phyloP scores from a whole-genome alignment of 371 early-diverging fungal species.

The Mucor irregularis region DNA sequence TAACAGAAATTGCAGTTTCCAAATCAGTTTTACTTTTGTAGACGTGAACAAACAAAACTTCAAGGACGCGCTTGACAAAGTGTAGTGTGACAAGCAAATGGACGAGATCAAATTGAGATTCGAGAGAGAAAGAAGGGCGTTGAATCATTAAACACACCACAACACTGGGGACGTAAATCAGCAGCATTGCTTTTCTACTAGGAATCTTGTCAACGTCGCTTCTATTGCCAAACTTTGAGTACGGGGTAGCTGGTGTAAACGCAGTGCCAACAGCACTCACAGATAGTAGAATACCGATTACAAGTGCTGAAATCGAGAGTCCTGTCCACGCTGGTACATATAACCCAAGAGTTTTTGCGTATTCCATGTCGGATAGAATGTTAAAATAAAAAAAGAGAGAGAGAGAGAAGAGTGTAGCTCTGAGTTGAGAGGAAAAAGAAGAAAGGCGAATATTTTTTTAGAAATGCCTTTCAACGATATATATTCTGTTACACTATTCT shows the following conservation, averaged over 20 bases:
- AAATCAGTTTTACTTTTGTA: conserved; percentile 18
- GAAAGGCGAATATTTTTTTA: no score
- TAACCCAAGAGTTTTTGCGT: neutral
- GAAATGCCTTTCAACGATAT: no score
- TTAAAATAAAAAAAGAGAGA: neutral
- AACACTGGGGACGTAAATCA: conserved; percentile 24
- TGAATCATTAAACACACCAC: conserved; percentile 9
- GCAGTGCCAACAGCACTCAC: conserved; percentile 9
- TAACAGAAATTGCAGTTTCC: neutral
- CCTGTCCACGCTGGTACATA: conserved; percentile 22
- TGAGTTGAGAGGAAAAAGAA: no score
- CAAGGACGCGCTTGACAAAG: conserved; percentile 26
- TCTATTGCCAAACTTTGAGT: conserved; percentile 30
- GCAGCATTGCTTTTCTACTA: conserved; percentile 21
- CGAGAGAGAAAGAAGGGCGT: neutral
- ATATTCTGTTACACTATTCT: no score
- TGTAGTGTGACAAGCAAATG: conserved; percentile 16
- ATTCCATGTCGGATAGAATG: neutral
- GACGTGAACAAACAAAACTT: conserved; percentile 18
- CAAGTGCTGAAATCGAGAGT: conserved; percentile 1
- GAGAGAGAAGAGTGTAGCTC: neutral
- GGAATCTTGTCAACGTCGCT: conserved; percentile 14
- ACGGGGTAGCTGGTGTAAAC: conserved; percentile 13
- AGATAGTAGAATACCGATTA: conserved; percentile 9
- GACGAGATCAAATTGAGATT: conserved; percentile 11